Conservation (phyloP, 163 green algal genomes). For the Smithsoniella earleae region DNA sequence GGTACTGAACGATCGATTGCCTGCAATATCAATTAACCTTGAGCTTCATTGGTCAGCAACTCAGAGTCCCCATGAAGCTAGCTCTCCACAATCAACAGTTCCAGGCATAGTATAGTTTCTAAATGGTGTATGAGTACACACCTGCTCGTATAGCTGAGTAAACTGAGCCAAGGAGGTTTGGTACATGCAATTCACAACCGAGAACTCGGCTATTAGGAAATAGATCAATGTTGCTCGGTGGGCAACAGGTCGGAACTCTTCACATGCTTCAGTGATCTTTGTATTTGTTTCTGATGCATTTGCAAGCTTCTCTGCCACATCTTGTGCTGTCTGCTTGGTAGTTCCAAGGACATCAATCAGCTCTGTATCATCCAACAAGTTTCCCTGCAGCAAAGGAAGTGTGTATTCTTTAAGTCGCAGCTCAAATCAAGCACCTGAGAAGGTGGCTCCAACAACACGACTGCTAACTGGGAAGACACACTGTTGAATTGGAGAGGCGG, state of each 20-base stretch:
- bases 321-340: slow-evolving; percentile 83
- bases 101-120: too few relatives aligned
- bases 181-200: slow-evolving; percentile 90
- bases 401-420: too few relatives aligned
- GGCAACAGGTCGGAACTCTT: slow-evolving; percentile 86
- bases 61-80: too few relatives aligned
- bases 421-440: slow-evolving; percentile 32
- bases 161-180: slow-evolving; percentile 78
- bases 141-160: slow-evolving; percentile 72
- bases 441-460: too few relatives aligned
- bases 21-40: too few relatives aligned
- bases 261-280: slow-evolving; percentile 84
- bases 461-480: too few relatives aligned
- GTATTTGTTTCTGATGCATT: slow-evolving; percentile 78
- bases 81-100: too few relatives aligned
- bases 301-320: slow-evolving; percentile 76
- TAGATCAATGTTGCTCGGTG: slow-evolving; percentile 82
- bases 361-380: slow-evolving; percentile 92
- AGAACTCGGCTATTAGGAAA: slow-evolving; percentile 87
- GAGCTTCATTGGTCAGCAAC: too few relatives aligned
- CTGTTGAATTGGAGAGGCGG: slow-evolving; percentile 53
- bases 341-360: slow-evolving; percentile 85
- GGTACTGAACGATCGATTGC: slow-evolving; percentile 75
- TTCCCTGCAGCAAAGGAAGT: slow-evolving; percentile 47
- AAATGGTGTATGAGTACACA: too few relatives aligned